These are phyloP conservation scores for Leccinum holopus DNA, from an alignment of 1,284 basidiomycete species.

Conservation along the genomic window DNA sequence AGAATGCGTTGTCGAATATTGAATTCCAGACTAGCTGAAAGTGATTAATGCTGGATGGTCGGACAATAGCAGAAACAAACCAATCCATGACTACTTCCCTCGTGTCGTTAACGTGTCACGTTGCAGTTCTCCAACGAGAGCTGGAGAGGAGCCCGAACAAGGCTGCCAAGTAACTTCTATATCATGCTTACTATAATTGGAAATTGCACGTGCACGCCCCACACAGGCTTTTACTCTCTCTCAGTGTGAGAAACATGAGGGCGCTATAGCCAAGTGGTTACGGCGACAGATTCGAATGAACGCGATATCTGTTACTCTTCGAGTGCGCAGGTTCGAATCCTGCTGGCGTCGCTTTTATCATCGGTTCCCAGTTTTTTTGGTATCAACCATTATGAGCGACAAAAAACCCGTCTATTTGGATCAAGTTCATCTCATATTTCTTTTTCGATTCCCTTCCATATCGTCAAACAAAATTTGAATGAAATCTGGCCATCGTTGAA, in stretches of 20 bases:
- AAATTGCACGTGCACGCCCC: background rate
- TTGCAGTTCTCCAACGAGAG: background rate
- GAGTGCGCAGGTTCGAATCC: conserved; percentile 43
- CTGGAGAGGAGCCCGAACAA: background rate
- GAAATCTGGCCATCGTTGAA: background rate
- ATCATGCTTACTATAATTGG: conserved; percentile 10
- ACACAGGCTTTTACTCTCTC: no score
- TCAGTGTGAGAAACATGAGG: background rate
- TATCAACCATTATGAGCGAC: background rate
- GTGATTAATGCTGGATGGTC: background rate
- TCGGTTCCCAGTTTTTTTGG: background rate
- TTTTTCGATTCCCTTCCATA: background rate
- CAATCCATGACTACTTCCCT: conserved; percentile 26
- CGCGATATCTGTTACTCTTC: conserved; percentile 41
- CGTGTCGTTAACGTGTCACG: background rate
- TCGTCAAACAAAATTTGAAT: background rate
- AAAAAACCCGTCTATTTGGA: background rate
- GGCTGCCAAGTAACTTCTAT: background rate
- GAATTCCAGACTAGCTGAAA: conserved; percentile 56
- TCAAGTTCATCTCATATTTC: background rate
- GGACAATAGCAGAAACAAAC: conserved; percentile 17
- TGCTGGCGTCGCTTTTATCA: conserved; percentile 37
- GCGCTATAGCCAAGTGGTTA: conserved; percentile 59
- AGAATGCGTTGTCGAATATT: conserved; percentile 83
- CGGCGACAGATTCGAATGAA: conserved; percentile 57